Conservation (phyloP, 106 monocot species). For the Platanthera guangdongensis region DNA sequence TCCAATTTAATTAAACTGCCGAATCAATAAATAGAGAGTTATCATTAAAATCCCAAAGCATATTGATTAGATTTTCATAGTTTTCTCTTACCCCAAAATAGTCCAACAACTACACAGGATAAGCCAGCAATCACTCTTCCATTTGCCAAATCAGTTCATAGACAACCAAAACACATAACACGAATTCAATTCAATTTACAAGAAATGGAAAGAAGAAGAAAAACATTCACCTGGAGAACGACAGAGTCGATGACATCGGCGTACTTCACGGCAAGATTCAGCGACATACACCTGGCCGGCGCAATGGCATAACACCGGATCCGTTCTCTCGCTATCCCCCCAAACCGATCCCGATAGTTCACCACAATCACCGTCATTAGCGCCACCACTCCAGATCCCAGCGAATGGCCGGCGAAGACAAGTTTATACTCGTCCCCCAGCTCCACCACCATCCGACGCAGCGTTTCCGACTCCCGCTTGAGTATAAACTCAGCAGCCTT, state of each 20-base stretch:
- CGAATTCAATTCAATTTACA: background rate
- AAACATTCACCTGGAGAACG: conserved; percentile 48
- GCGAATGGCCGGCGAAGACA: conserved; percentile 71
- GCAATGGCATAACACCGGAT: conserved; percentile 64
- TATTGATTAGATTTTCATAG: background rate
- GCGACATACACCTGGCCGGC: conserved; percentile 80
- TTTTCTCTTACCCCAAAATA: background rate
- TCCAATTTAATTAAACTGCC: no score
- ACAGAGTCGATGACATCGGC: conserved; percentile 80
- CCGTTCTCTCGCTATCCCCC: conserved; percentile 42
- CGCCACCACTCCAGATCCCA: conserved; percentile 77
- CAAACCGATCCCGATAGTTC: conserved; percentile 43
- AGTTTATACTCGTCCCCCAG: conserved; percentile 41
- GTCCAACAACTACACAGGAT: background rate
- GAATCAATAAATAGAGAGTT: no score
- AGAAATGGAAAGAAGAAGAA: background rate
- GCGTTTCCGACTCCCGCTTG: conserved; percentile 47
- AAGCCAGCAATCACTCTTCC: background rate
- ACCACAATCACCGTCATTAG: conserved; percentile 61
- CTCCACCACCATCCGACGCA: conserved; percentile 28
- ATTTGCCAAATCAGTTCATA: background rate
- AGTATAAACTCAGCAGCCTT: conserved; percentile 69
- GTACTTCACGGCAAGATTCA: conserved; percentile 88
- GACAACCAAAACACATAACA: background rate
- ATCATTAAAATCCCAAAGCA: background rate